These are phyloP conservation scores for Malassezia obtusa DNA, from an alignment of 1,284 basidiomycete species.

Conservation along the genomic window DNA sequence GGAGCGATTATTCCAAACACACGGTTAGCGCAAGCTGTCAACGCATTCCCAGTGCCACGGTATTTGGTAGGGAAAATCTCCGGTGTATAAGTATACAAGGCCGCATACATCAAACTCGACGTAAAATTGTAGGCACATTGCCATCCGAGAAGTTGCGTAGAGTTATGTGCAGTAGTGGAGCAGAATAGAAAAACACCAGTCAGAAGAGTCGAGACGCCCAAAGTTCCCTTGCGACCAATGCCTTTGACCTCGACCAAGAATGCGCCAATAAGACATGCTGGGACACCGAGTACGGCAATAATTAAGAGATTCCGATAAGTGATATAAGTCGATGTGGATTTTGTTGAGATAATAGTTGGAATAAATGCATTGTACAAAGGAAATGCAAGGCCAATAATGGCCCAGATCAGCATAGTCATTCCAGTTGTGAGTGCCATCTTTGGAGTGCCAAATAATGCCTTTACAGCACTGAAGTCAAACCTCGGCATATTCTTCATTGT, in stretches of 20 bases:
- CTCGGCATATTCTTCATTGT: conserved; percentile 29
- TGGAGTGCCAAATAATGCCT: not conserved
- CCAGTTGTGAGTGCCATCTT: not conserved
- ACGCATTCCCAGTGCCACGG: conserved; percentile 11
- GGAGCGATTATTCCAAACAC: conserved; percentile 11
- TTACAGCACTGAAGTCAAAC: not conserved
- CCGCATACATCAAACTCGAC: conserved; percentile 3
- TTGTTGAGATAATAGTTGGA: not conserved
- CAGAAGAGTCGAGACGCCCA: not conserved
- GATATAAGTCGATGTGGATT: conserved; percentile 23
- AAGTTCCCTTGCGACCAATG: conserved; percentile 35
- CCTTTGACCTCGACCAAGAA: conserved; percentile 56
- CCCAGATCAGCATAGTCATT: conserved; percentile 5
- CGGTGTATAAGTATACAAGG: conserved; percentile 10
- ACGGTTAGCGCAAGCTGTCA: conserved; percentile 7
- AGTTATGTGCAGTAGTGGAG: conserved; percentile 3
- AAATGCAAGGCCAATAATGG: conserved; percentile 31
- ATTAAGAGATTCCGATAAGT: conserved; percentile 45
- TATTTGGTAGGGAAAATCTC: conserved; percentile 12
- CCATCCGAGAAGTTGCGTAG: conserved; percentile 8
- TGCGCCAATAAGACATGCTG: conserved; percentile 7
- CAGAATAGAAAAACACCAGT: conserved; percentile 13
- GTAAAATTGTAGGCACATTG: conserved; percentile 13
- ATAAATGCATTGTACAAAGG: conserved; percentile 13
- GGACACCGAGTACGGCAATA: conserved; percentile 4